phyloP scores from a whole-genome alignment of 2,329 filamentous ascomycete species.

The Ophiocordyceps sinensis region DNA sequence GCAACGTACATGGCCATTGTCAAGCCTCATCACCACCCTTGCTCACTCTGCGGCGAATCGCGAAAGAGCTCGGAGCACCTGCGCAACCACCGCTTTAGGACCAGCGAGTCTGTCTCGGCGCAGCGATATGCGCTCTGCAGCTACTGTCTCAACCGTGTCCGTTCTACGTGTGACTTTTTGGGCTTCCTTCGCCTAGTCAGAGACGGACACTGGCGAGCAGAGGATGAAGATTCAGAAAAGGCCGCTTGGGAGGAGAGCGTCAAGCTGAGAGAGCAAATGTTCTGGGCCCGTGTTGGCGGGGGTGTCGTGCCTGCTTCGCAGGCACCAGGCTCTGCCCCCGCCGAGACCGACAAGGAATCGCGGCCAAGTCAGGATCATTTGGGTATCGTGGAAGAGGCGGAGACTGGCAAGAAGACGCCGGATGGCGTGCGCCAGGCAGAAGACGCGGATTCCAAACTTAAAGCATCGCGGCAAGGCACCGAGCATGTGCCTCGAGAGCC shows the following conservation, averaged over 20 bases:
- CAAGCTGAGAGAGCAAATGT: constrained; percentile 82
- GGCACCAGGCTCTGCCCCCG: constrained; percentile 4
- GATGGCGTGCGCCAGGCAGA: neutral
- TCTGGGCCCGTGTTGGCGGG: constrained; percentile 86
- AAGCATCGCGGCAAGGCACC: neutral
- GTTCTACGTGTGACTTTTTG: constrained; percentile 83
- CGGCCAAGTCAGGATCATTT: neutral
- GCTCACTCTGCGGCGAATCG: constrained; percentile 77
- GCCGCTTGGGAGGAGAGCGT: constrained; percentile 92
- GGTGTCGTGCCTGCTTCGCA: constrained; percentile 61
- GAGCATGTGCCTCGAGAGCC: no score
- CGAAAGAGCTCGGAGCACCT: constrained; percentile 57
- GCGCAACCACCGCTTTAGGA: constrained; percentile 77
- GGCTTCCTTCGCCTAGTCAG: constrained; percentile 84
- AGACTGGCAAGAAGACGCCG: neutral
- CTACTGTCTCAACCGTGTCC: constrained; percentile 71
- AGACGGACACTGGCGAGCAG: constrained; percentile 80
- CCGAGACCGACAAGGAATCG: neutral
- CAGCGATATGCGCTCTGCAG: constrained; percentile 82
- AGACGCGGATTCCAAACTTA: neutral
- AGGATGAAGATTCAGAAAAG: constrained; percentile 71
- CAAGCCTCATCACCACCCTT: constrained; percentile 48
- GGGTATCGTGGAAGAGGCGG: neutral
- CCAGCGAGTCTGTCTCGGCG: constrained; percentile 72
- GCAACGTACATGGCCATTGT: constrained; percentile 32